Evolutionary conservation across 805 yeast species (phyloP).

Genomic region (Zygosaccharomyces rouxii): DNA sequence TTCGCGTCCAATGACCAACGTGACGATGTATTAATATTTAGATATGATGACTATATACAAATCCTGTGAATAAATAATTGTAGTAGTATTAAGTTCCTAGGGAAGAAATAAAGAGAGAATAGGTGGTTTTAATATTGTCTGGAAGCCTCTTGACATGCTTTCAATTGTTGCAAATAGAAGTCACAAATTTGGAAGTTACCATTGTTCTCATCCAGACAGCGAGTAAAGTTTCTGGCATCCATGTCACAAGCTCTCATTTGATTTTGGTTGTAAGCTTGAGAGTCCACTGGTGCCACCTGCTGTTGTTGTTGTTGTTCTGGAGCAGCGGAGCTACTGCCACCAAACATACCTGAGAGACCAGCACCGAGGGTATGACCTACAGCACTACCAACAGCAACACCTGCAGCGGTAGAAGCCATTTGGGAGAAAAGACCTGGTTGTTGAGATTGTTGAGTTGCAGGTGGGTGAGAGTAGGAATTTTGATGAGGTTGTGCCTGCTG

Average conservation of each 20-base stretch:
- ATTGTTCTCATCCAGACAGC: conserved; percentile 86
- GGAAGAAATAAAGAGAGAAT: not conserved
- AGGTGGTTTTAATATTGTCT: conserved; percentile 54
- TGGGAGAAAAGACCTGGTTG: conserved; percentile 90
- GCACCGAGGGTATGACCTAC: conserved; percentile 96
- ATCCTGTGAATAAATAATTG: not conserved
- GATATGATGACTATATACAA: conserved; percentile 1
- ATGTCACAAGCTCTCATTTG: conserved; percentile 69
- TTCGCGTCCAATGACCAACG: conserved; percentile 2
- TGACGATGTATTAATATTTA: conserved; percentile 2
- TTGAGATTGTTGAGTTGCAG: conserved; percentile 47
- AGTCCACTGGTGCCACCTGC: conserved; percentile 33
- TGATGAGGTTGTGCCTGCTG: conserved; percentile 24
- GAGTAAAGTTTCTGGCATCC: conserved; percentile 92
- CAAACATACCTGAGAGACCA: conserved; percentile 81
- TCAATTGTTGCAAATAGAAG: conserved; percentile 93
- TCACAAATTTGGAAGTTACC: conserved; percentile 98
- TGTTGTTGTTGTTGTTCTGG: conserved; percentile 46
- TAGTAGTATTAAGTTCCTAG: not conserved
- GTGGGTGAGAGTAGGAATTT: conserved; percentile 47
- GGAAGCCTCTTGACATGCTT: conserved; percentile 95
- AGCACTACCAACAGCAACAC: conserved; percentile 98
- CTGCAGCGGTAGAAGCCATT: conserved; percentile 99
- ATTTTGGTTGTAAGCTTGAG: conserved; percentile 36
- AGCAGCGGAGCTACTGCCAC: conserved; percentile 45